Evolutionary conservation across 1,139 yeast genomes (phyloP).

Genomic region (Yamadazyma aaseri): DNA sequence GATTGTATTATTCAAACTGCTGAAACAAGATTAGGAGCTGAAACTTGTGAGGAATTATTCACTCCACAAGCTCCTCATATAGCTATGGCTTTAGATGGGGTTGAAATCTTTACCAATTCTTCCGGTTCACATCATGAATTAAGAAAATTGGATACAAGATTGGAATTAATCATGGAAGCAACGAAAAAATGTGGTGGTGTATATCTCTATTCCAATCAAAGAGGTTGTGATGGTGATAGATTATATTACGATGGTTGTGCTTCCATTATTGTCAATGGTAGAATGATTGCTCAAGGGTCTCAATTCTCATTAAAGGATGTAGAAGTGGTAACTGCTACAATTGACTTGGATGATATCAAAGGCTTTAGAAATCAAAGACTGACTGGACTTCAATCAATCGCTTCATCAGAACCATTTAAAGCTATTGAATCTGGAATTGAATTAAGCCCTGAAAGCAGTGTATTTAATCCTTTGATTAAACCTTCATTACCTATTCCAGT

Average conservation of each 20-base stretch:
- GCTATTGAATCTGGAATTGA: slow-evolving; percentile 62
- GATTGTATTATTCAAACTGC: slow-evolving; percentile 82
- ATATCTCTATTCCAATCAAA: slow-evolving; percentile 88
- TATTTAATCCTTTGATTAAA: slow-evolving; percentile 60
- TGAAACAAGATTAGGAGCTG: slow-evolving; percentile 90
- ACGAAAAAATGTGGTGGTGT: slow-evolving; percentile 96
- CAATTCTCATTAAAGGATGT: slow-evolving; percentile 89
- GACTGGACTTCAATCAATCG: slow-evolving; percentile 73
- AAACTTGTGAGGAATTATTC: slow-evolving; percentile 95
- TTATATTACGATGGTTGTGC: slow-evolving; percentile 97
- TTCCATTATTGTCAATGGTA: slow-evolving; percentile 86
- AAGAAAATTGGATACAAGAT: slow-evolving; percentile 79
- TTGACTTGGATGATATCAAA: slow-evolving; percentile 88
- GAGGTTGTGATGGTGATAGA: slow-evolving; percentile 98
- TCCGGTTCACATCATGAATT: slow-evolving; percentile 97
- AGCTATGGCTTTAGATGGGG: slow-evolving; percentile 89
- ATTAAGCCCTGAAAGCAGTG: slow-evolving; percentile 54
- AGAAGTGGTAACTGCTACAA: slow-evolving; percentile 90
- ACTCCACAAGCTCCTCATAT: slow-evolving; percentile 97
- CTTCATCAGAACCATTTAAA: slow-evolving; percentile 52
- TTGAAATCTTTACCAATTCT: slow-evolving; percentile 91
- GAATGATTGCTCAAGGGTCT: slow-evolving; percentile 86
- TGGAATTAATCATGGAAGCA: slow-evolving; percentile 85
- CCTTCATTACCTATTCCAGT: slow-evolving; percentile 57
- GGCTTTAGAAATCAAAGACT: slow-evolving; percentile 75